phyloP scores from a whole-genome alignment of 176 grass and related monocot species.

The Bothriochloa decipiens region DNA sequence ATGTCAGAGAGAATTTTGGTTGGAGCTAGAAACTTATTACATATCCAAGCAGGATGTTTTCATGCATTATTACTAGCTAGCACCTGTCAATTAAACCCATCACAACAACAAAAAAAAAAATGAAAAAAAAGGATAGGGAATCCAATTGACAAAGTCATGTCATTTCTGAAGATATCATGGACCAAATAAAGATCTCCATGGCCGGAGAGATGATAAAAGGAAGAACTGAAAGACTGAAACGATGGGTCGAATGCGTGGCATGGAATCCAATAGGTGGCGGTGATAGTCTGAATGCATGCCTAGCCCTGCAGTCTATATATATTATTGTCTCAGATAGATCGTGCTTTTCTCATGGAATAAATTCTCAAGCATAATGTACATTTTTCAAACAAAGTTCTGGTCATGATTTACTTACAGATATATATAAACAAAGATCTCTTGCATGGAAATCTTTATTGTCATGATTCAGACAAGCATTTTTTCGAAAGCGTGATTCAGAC shows the following conservation, averaged over 20 bases:
- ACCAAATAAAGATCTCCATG: slow-evolving; percentile 27
- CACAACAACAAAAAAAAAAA: background rate
- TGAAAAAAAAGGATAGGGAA: background rate
- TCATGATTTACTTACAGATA: no score
- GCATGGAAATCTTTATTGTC: no score
- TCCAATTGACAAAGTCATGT: slow-evolving; percentile 16
- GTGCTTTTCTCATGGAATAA: background rate
- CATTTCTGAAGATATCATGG: slow-evolving; percentile 29
- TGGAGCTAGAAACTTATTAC: slow-evolving; percentile 6
- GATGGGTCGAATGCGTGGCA: background rate
- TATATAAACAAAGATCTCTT: no score
- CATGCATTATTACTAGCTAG: background rate
- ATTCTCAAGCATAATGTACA: slow-evolving; percentile 3
- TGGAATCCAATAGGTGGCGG: slow-evolving; percentile 6
- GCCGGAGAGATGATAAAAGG: background rate
- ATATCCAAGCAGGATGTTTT: background rate
- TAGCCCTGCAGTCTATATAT: slow-evolving; percentile 1
- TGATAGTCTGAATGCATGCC: slow-evolving; percentile 1
- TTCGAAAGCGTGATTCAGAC: no score
- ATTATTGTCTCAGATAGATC: background rate
- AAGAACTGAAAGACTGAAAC: background rate
- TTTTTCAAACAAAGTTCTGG: slow-evolving; percentile 22
- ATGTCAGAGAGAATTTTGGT: background rate
- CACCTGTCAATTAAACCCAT: background rate
- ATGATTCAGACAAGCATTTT: no score